These are phyloP conservation scores for Lunularia cruciata DNA, from an alignment of 225 moss, liverwort and hornwort genomes.

Conservation along the genomic window DNA sequence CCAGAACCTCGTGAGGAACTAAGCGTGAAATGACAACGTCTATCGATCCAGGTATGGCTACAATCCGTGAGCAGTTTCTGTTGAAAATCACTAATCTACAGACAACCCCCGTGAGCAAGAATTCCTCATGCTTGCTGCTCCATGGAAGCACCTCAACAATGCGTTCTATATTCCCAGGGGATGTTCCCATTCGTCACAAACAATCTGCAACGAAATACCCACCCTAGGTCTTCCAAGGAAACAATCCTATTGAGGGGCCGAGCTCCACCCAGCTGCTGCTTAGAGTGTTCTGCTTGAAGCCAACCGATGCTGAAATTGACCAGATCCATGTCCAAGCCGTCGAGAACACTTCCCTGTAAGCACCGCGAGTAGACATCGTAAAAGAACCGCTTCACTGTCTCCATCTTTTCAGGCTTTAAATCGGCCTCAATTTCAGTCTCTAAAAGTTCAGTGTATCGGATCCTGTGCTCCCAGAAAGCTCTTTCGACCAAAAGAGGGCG, in stretches of 20 bases:
- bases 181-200: conserved; percentile 10
- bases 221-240: not conserved
- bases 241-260: conserved; percentile 31
- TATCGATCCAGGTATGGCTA: too few relatives aligned
- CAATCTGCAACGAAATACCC: not conserved
- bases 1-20: too few relatives aligned
- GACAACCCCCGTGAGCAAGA: not conserved
- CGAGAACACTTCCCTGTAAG: conserved; percentile 45
- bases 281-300: conserved; percentile 42
- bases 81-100: too few relatives aligned
- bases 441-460: conserved; percentile 26
- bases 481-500: conserved; percentile 49
- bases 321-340: conserved; percentile 59
- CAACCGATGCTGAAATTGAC: conserved; percentile 49
- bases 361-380: conserved; percentile 54
- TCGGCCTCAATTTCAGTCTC: conserved; percentile 26
- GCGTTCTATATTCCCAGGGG: conserved; percentile 14
- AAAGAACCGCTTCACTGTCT: conserved; percentile 48
- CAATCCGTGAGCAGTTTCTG: too few relatives aligned
- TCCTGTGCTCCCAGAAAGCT: conserved; percentile 43
- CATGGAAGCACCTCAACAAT: conserved; percentile 26
- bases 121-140: conserved; percentile 1
- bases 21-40: too few relatives aligned
- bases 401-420: conserved; percentile 25
- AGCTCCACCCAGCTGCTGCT: conserved; percentile 43